phyloP scores from a whole-genome alignment of 179 eudicot genomes.

The Beta corolliflora region DNA sequence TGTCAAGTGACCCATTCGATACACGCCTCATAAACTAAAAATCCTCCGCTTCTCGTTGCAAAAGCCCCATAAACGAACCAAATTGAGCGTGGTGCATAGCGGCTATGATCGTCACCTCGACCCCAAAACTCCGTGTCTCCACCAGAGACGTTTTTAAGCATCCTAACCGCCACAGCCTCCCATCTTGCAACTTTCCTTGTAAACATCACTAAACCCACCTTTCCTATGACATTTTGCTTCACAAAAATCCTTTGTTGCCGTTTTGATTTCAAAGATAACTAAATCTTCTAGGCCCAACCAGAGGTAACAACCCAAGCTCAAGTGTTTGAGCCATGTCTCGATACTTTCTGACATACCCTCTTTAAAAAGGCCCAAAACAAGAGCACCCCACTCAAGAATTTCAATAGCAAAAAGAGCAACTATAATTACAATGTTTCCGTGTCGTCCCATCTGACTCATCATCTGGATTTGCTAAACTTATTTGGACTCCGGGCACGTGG shows the following conservation, averaged over 20 bases:
- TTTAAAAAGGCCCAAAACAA: constrained; percentile 76
- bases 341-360: constrained; percentile 76
- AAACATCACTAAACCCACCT: constrained; percentile 86
- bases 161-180: constrained; percentile 76
- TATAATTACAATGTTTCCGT: constrained; percentile 64
- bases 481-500: constrained; percentile 60
- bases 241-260: constrained; percentile 65
- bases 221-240: constrained; percentile 52
- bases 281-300: constrained; percentile 82
- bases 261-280: constrained; percentile 55
- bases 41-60: constrained; percentile 81
- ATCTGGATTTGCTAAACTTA: constrained; percentile 63
- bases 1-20: constrained; percentile 78
- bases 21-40: constrained; percentile 77
- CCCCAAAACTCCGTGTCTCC: constrained; percentile 88
- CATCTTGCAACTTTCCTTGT: constrained; percentile 71
- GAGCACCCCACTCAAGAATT: constrained; percentile 56
- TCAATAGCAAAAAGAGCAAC: constrained; percentile 53
- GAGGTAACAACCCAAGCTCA: constrained; percentile 74
- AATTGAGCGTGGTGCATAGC: constrained; percentile 93
- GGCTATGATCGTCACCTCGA: constrained; percentile 87
- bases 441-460: constrained; percentile 46
- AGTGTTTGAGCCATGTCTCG: constrained; percentile 91
- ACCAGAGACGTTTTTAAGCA: constrained; percentile 60
- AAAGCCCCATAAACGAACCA: constrained; percentile 87